These are phyloP conservation scores for Epichloe gansuensis DNA, from an alignment of 2,329 filamentous ascomycete species.

Conservation along the genomic window DNA sequence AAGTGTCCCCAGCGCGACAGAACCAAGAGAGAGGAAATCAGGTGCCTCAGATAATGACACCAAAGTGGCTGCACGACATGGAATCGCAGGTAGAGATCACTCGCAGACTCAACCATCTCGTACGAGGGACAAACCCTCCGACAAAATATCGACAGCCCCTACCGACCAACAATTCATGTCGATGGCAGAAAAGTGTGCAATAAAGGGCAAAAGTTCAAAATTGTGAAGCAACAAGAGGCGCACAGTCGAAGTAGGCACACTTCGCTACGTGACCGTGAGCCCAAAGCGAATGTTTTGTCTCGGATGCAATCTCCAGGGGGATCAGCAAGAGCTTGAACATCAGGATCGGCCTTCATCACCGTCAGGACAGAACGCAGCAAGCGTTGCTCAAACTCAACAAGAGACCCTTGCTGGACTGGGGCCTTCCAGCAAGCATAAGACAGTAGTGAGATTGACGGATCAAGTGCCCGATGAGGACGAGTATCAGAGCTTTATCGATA, in stretches of 20 bases:
- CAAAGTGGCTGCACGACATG: neutral
- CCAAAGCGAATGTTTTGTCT: neutral
- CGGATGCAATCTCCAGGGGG: neutral
- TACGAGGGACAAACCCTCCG: neutral
- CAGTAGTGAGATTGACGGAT: slow-evolving; percentile 9
- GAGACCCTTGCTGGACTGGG: neutral
- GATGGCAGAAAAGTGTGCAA: slow-evolving; percentile 44
- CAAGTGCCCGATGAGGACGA: slow-evolving; percentile 5
- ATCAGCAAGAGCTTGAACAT: neutral
- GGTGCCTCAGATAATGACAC: neutral
- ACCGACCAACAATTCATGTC: slow-evolving; percentile 32
- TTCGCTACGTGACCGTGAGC: neutral
- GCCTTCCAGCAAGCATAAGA: neutral
- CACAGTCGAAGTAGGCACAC: neutral
- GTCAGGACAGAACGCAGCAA: neutral
- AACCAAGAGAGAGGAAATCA: neutral
- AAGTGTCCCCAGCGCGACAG: neutral
- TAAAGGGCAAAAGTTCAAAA: slow-evolving; percentile 43
- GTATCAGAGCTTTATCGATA: neutral
- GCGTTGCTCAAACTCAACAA: neutral
- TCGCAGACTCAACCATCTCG: neutral
- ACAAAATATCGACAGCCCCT: neutral
- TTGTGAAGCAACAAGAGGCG: slow-evolving; percentile 24
- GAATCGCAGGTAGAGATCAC: neutral
- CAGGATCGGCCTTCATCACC: neutral